Conservation (phyloP, 352 stramenopile species). For the Pythium monospermum region DNA sequence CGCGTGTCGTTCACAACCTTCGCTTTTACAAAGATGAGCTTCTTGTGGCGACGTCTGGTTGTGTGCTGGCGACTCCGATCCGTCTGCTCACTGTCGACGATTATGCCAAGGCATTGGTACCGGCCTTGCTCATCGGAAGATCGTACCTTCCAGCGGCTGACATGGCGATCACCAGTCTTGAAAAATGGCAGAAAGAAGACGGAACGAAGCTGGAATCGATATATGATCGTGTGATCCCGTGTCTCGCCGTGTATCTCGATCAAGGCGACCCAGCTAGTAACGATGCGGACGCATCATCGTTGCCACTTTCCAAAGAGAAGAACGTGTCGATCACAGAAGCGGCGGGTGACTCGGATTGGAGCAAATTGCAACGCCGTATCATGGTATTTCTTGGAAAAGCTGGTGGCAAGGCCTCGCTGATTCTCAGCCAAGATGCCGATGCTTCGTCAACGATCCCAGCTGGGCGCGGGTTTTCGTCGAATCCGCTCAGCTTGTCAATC, state of each 20-base stretch:
- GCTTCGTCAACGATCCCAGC: neutral
- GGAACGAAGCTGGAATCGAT: slow-evolving; percentile 25
- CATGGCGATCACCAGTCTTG: slow-evolving; percentile 45
- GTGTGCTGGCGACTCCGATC: slow-evolving; percentile 51
- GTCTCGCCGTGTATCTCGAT: slow-evolving; percentile 50
- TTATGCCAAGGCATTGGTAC: slow-evolving; percentile 33
- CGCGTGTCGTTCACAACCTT: slow-evolving; percentile 36
- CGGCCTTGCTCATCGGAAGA: slow-evolving; percentile 52
- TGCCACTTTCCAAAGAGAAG: slow-evolving; percentile 1
- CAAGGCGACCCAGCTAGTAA: slow-evolving; percentile 21
- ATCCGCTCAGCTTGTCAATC: slow-evolving; percentile 34
- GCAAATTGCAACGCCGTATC: slow-evolving; percentile 53
- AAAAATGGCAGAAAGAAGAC: slow-evolving; percentile 42
- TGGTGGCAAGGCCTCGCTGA: slow-evolving; percentile 36
- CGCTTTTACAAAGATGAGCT: slow-evolving; percentile 78
- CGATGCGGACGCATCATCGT: neutral
- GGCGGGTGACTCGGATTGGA: slow-evolving; percentile 17
- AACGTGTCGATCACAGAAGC: slow-evolving; percentile 11
- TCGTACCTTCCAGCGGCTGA: slow-evolving; percentile 60
- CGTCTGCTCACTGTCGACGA: slow-evolving; percentile 27
- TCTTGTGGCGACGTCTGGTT: slow-evolving; percentile 50
- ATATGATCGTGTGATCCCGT: slow-evolving; percentile 37
- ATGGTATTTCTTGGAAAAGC: slow-evolving; percentile 53
- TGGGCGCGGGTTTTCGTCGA: slow-evolving; percentile 4
- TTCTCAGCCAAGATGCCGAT: slow-evolving; percentile 36